Base-by-base conservation (phyloP, 73 alveolate species). In the Symbiodinium pilosum region DNA sequence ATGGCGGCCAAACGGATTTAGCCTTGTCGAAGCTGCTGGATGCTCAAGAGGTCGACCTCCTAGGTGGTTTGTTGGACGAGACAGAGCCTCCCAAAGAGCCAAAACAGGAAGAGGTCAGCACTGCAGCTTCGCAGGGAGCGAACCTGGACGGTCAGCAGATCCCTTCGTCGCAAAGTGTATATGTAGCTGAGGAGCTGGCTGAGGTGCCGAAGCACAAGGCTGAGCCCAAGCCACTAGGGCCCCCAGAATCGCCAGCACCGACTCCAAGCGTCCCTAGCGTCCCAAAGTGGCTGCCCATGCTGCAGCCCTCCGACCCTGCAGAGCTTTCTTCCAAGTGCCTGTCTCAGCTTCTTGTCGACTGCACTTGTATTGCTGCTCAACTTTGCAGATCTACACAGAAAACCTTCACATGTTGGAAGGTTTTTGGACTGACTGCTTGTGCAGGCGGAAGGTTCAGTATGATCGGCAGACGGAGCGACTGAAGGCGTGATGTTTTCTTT, bases 231-330 rank as follows among this genome's bases (percentile, higher is more conserved):
- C 83, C 20, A 1, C 18, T 84, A 14, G 51, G 26, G 89, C 89
- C 4, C 36, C n/a, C 43, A 4, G 73, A 4, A 12, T 43, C 34
- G 28, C 40, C 42, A 36, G 64, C 38, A 20, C 30, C 93, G 4
- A 28, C 43, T 28, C 52, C n/a, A 3, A 26, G 32, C 14, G 30
- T 4, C n/a, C 88, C 88, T 38, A 43, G n/a, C 3, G 86, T 38
- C 36, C 59, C 47, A 36, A 69, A 34, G 38, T 91, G 97, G 97
- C 97, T 91, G 38, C 97, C 97, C 47, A 68, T 91, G 97, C 51
- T 91, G 56, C 44, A 91, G 77, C 86, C 97, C 8, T 20, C 81
- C 12, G 30, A 32, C 30, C 81, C 81, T 2, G 41, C 34, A 8
- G 81, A 64, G 20, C 81, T 24, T 24, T 64, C 81, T 20, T 64